Percentiles rank a stretch among this genome's conserved stretches.
These are phyloP conservation scores for Besnoitia besnoiti DNA, from an alignment of 169 alveolate species.

Conservation along the genomic window DNA sequence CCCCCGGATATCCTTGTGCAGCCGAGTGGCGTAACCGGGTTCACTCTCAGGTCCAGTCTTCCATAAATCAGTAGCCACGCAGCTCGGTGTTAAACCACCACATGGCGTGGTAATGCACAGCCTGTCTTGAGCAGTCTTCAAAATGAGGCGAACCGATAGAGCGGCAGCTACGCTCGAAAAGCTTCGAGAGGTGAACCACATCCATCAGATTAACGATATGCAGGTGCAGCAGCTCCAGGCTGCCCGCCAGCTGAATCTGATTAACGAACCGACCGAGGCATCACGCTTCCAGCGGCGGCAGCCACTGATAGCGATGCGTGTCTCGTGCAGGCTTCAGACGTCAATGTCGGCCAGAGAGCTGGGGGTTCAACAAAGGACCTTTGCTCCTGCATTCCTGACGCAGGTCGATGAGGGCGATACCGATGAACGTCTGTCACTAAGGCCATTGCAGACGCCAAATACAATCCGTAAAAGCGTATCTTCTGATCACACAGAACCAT, in stretches of 20 bases:
- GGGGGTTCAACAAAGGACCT: not conserved
- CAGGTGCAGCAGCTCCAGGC: not conserved
- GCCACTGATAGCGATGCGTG: not conserved
- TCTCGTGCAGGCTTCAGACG: not conserved
- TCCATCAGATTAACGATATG: not conserved
- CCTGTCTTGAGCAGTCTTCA: not conserved
- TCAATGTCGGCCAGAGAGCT: not conserved
- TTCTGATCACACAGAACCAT: not conserved
- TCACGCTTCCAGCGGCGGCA: conserved; percentile 6
- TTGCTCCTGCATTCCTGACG: conserved; percentile 2
- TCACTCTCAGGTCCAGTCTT: too few species aligned
- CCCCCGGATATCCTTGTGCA: too few species aligned
- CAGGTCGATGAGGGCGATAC: not conserved
- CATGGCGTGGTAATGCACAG: not conserved
- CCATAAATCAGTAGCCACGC: too few species aligned
- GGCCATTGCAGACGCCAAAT: not conserved
- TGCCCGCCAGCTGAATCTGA: not conserved
- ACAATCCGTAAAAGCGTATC: not conserved
- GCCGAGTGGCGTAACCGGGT: too few species aligned
- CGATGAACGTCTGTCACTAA: not conserved
- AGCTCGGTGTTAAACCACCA: too few species aligned
- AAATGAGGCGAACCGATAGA: not conserved
- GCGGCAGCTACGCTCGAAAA: not conserved
- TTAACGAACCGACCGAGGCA: not conserved
- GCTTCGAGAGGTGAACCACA: not conserved